phyloP scores from a whole-genome alignment of 352 stramenopile species.

The Phytophthora constricta region DNA sequence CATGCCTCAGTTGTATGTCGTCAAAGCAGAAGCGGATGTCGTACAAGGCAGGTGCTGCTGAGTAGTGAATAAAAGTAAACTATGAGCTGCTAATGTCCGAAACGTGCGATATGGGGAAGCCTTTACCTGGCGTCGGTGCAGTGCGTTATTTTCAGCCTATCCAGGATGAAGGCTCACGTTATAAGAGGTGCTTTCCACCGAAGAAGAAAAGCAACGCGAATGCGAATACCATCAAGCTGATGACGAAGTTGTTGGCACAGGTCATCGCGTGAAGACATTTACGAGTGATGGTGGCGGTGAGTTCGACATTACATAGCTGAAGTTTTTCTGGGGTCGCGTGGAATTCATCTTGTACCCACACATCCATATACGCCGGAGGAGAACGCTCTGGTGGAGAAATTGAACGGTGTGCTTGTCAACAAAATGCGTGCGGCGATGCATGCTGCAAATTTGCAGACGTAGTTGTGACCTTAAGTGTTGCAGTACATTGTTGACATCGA shows the following conservation, averaged over 20 bases:
- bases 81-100: not conserved
- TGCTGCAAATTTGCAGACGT: not conserved
- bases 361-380: slow-evolving; percentile 12
- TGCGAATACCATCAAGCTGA: not conserved
- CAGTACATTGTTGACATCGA: slow-evolving; percentile 11
- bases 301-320: not conserved
- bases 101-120: not conserved
- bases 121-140: not conserved
- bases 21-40: slow-evolving; percentile 3
- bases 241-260: not conserved
- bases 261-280: slow-evolving; percentile 5
- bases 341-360: slow-evolving; percentile 10
- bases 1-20: not conserved
- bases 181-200: slow-evolving; percentile 8
- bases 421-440: slow-evolving; percentile 11
- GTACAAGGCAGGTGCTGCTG: not conserved
- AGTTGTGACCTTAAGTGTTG: slow-evolving; percentile 5
- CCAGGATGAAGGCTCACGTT: slow-evolving; percentile 13
- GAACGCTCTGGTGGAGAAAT: slow-evolving; percentile 9
- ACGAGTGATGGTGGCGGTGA: slow-evolving; percentile 16
- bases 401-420: not conserved
- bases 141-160: slow-evolving; percentile 20
- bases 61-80: not conserved
- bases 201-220: slow-evolving; percentile 13
- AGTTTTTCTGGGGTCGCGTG: not conserved